Percentiles rank a stretch among this genome's conserved stretches.
Conservation (phyloP, 2,329 filamentous ascomycete genomes). For the Ceratocystis papillata region DNA sequence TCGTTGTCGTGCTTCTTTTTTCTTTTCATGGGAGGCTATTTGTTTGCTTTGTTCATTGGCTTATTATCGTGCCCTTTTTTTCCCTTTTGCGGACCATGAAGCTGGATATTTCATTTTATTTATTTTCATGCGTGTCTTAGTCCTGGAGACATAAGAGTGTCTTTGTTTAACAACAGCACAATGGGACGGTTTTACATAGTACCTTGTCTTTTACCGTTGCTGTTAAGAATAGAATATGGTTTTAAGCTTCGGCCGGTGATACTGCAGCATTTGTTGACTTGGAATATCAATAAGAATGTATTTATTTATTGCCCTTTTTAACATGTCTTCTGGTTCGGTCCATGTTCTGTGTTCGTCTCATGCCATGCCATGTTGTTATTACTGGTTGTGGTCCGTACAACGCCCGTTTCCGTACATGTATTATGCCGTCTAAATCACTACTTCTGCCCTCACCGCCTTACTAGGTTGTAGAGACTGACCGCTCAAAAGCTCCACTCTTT, state of each 20-base stretch:
- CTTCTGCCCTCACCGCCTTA: neutral
- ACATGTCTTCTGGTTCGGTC: neutral
- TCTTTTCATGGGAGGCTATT: constrained; percentile 1
- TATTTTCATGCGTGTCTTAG: neutral
- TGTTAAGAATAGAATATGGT: neutral
- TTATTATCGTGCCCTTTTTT: neutral
- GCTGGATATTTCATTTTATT: neutral
- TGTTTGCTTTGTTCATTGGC: neutral
- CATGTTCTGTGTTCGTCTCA: too few relatives aligned
- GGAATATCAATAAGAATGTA: neutral
- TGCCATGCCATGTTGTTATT: too few relatives aligned
- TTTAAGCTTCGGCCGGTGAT: neutral
- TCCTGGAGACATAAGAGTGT: neutral
- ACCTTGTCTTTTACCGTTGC: neutral
- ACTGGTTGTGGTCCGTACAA: too few relatives aligned
- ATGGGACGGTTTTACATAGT: neutral
- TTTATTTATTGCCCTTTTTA: neutral
- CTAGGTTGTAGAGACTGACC: neutral
- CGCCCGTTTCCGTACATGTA: neutral
- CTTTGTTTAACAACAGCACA: neutral
- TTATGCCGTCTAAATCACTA: neutral
- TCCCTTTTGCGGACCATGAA: neutral
- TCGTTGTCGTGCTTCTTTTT: too few relatives aligned
- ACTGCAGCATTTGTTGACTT: neutral
- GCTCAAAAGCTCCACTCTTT: neutral